phyloP scores from a whole-genome alignment of 1,284 basidiomycete genomes.

The Microbotryum intermedium region DNA sequence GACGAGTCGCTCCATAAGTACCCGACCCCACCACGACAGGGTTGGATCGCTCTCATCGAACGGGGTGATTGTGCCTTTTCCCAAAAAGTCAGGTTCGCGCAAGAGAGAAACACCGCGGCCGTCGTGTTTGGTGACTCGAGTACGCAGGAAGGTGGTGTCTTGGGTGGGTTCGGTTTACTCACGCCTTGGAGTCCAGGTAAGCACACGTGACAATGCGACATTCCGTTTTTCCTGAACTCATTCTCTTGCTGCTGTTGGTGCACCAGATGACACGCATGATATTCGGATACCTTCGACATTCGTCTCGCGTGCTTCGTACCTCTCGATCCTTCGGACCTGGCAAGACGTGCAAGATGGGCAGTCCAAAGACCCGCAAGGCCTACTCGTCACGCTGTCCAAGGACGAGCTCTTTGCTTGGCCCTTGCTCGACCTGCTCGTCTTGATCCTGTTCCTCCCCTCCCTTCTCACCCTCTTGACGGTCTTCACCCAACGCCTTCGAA shows the following conservation, averaged over 20 bases:
- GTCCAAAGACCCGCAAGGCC: too few relatives aligned
- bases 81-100: conserved; percentile 72
- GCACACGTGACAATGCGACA: background rate
- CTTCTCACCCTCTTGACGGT: conserved; percentile 70
- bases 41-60: conserved; percentile 76
- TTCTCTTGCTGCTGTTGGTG: too few relatives aligned
- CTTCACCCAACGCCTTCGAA: conserved; percentile 65
- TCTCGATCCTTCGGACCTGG: conserved; percentile 36
- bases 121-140: conserved; percentile 72
- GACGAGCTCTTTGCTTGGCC: conserved; percentile 15
- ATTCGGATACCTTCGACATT: conserved; percentile 44
- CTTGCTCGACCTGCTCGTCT: conserved; percentile 47
- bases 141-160: conserved; percentile 43
- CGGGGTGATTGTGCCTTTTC: conserved; percentile 79
- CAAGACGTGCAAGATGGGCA: conserved; percentile 15
- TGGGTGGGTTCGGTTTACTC: conserved; percentile 32
- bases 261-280: conserved; percentile 41
- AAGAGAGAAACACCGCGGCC: conserved; percentile 69
- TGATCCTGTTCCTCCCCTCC: conserved; percentile 70
- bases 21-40: conserved; percentile 46
- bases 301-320: conserved; percentile 42
- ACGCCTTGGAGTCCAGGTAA: conserved; percentile 29
- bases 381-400: conserved; percentile 12
- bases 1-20: background rate
- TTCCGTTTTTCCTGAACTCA: background rate